Conservation (phyloP, 371 early-diverging fungal species). For the Globomyces sp. region DNA sequence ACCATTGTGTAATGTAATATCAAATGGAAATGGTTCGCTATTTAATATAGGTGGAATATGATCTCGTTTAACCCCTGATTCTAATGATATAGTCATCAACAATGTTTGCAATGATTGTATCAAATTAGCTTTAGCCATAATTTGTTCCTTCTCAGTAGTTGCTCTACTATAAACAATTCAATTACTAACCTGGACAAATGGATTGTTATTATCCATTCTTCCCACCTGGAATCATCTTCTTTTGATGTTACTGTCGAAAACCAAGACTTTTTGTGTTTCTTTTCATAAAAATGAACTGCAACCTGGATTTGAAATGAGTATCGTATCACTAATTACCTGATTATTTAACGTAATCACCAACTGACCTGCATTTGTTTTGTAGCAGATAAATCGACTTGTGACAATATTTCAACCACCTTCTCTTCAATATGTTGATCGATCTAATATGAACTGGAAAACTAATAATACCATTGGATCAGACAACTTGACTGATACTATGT, state of each 20-base stretch:
- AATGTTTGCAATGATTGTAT: conserved; percentile 47
- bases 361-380: too few species aligned
- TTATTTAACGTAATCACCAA: too few species aligned
- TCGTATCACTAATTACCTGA: not conserved
- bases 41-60: conserved; percentile 87
- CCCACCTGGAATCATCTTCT: conserved; percentile 87
- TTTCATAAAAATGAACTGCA: conserved; percentile 76
- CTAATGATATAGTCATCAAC: conserved; percentile 66
- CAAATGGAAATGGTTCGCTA: conserved; percentile 82
- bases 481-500: conserved; percentile 62
- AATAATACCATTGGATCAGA: not conserved
- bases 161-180: conserved; percentile 50
- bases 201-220: conserved; percentile 37
- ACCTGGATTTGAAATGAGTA: conserved; percentile 41
- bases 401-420: not conserved
- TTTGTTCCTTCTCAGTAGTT: conserved; percentile 57
- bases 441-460: not conserved
- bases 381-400: too few species aligned
- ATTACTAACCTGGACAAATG: not conserved
- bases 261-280: conserved; percentile 75
- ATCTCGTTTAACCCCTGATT: conserved; percentile 78
- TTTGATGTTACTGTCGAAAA: conserved; percentile 57
- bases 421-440: not conserved
- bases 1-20: conserved; percentile 19
- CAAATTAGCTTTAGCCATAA: conserved; percentile 44